phyloP scores from a whole-genome alignment of 768 basidiomycete genomes.

The Tricholoma sp. region DNA sequence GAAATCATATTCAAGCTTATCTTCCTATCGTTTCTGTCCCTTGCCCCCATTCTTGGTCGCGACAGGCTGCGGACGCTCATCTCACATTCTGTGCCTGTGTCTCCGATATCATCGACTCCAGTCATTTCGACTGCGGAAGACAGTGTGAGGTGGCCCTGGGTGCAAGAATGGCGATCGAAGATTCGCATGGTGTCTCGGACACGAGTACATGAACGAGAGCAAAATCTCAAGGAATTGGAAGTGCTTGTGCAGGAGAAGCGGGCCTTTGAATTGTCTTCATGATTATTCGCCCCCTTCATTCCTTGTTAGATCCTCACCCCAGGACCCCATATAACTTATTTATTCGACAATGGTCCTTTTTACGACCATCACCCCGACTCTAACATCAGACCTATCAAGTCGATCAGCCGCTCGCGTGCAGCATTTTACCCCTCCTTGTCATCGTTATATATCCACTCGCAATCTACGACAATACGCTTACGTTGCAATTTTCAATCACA shows the following conservation, averaged over 20 bases:
- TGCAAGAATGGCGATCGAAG: slow-evolving; percentile 63
- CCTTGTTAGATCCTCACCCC: neutral
- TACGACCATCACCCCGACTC: slow-evolving; percentile 3
- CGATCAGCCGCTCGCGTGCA: neutral
- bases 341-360: slow-evolving; percentile 14
- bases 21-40: slow-evolving; percentile 75
- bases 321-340: slow-evolving; percentile 11
- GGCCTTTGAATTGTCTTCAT: slow-evolving; percentile 36
- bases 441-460: slow-evolving; percentile 15
- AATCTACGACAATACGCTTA: slow-evolving; percentile 12
- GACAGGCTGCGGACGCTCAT: slow-evolving; percentile 60
- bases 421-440: slow-evolving; percentile 1
- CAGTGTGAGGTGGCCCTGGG: slow-evolving; percentile 50
- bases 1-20: slow-evolving; percentile 80
- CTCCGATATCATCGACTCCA: slow-evolving; percentile 13
- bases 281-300: slow-evolving; percentile 9
- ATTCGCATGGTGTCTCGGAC: slow-evolving; percentile 52
- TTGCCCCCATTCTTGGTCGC: slow-evolving; percentile 81
- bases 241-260: slow-evolving; percentile 55
- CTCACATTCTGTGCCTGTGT: slow-evolving; percentile 17
- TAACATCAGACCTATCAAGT: neutral
- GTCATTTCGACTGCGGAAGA: slow-evolving; percentile 18
- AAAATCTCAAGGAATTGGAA: slow-evolving; percentile 41
- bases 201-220: slow-evolving; percentile 38
- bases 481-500: slow-evolving; percentile 3